Base-by-base conservation (phyloP, 371 early-diverging fungal species). In the Batkoa obscura region DNA sequence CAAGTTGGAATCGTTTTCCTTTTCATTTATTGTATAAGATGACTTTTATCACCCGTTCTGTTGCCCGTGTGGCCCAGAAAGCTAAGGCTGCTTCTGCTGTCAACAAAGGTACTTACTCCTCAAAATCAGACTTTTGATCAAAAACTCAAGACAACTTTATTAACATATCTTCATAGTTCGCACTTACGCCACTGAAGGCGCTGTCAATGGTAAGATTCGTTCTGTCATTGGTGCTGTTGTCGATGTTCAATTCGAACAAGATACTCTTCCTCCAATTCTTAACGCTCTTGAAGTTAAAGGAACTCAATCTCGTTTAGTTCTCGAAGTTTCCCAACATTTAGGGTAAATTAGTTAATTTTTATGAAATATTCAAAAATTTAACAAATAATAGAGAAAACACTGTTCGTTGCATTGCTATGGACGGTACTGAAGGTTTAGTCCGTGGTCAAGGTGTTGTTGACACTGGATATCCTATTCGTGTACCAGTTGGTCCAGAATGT, bases 381-480 rank as follows among this genome's bases (percentile, higher is more conserved):
- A n/a, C n/a, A n/a, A n/a, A n/a, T n/a, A n/a, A 31, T 47, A 78
- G 94, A 67, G 94, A 95, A 72, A 91, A 92, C 85, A 91, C 91
- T 60, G 96, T 95, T 64, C 88, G 96, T 69, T 91, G 92, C 64
- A 93, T 92, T 86, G 95, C 95, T 72, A 94, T 94, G 95, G 95
- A 94, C 79, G 95, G 64, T 61, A 64, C 75, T 38, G 84, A 84
- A 74, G 96, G 96, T 80, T 84, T 95, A 57, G 88, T 89, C 65
- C 90, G 96, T 76, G 96, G 96, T 56, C 96, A 94, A 75, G 73
- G 80, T 58, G 95, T 95, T 54, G 66, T 80, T 58, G 95, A 95
- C 74, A 92, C 94, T 45, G 94, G 95, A 65, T 72, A 80, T 56
- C 94, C 95, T 64, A 95, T 95, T 72, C 78, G 76, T 62, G 80